Evolutionary conservation across 2,329 filamentous ascomycete genomes (phyloP), one percentile per base, ranked within the genome.

Genomic region (Penicillium sp.): DNA sequence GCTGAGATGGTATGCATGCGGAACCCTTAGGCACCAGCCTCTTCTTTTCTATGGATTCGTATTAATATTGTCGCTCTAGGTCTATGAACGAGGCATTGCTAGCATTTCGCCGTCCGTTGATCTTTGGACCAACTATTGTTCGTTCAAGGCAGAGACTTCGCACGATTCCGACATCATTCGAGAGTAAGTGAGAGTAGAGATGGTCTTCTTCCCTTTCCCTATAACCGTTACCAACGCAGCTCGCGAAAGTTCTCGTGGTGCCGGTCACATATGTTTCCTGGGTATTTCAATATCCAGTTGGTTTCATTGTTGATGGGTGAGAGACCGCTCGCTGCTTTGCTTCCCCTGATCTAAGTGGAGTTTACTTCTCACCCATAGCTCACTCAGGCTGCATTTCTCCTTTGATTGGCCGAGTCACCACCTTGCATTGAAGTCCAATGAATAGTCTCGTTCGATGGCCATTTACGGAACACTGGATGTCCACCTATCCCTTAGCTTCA

Each of bases 81-180:
- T 97, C 50, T 99, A 97, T 70, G 94, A 99, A 79, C 87, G 94
- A 74, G 94, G 94, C 66, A 89, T 96, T 69, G 91, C 93, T 43
- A 94, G 91, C 77, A 92, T 97, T 71, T 89, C 89, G 56, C 91
- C 90, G 72, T 97, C 93, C 37, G 93, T 97, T 70, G 94, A 99
- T 74, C 82, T 99, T 59, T 99, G 94, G 94, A 90, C 91, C 53
- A 93, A 96, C 71, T 99, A 97, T 80, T 97, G 93, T 81, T 86
- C 88, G 70, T 97, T 97, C 86, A 97, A 97, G 77, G 92, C 94
- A 80, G 92, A 97, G 75, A 97, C 94, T 57, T 94, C 90, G 68
- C 94, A 99, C 79, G 92, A 96, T 74, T 85, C 91, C 70, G 90
- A 95, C 74, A 84, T 95, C 77, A 95, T 97, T 81, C 89, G 94